Conservation (phyloP, 768 basidiomycete genomes). For the Rhizopogon roseolus region DNA sequence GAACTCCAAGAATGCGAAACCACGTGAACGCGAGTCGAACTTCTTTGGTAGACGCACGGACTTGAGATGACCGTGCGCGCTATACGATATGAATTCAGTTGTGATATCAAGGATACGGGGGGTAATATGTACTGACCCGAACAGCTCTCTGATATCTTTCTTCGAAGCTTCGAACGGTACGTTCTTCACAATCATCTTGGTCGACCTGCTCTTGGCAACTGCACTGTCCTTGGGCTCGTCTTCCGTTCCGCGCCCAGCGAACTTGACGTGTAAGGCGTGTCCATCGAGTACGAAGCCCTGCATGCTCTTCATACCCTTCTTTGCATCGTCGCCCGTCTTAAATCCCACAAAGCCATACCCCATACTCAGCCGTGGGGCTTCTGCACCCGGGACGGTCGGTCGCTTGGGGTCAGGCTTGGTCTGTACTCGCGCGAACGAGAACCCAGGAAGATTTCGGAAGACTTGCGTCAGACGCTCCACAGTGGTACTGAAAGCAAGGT, state of each 20-base stretch:
- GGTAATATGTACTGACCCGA: conserved; percentile 56
- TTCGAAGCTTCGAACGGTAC: conserved; percentile 83
- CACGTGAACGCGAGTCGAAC: conserved; percentile 83
- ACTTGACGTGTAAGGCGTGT: conserved; percentile 77
- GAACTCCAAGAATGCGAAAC: conserved; percentile 97
- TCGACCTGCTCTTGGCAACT: conserved; percentile 54
- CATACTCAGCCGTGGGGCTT: conserved; percentile 71
- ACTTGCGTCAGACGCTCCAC: conserved; percentile 63
- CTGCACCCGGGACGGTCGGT: conserved; percentile 27
- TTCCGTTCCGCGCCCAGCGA: conserved; percentile 75
- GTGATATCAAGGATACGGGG: neutral
- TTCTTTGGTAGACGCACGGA: conserved; percentile 91
- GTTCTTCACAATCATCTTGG: conserved; percentile 98
- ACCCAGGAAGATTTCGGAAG: conserved; percentile 73
- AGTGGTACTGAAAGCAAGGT: conserved; percentile 90
- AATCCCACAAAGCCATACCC: conserved; percentile 97
- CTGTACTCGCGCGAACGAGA: conserved; percentile 85
- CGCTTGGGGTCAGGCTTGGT: conserved; percentile 86
- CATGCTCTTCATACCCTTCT: conserved; percentile 69
- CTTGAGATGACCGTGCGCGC: conserved; percentile 89
- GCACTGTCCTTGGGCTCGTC: conserved; percentile 38
- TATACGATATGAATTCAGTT: conserved; percentile 22
- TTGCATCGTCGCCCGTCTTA: conserved; percentile 66
- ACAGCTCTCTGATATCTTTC: conserved; percentile 87
- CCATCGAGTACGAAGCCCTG: conserved; percentile 85